phyloP scores from a whole-genome alignment of 495 filamentous ascomycete species.

The Staphylotrichum tortipilum region DNA sequence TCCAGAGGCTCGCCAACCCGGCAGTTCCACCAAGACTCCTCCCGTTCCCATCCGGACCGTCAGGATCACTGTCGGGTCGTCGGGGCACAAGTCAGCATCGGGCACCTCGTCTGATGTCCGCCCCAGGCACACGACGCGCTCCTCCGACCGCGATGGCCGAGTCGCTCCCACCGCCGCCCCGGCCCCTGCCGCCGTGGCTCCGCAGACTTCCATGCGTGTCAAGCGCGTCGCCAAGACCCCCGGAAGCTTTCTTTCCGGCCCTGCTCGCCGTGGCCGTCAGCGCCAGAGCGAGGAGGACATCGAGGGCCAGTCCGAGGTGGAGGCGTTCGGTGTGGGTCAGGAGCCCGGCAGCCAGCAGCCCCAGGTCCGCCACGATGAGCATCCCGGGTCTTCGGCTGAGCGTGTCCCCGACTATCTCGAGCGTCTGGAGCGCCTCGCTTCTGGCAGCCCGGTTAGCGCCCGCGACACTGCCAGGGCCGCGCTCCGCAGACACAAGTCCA shows the following conservation, averaged over 20 bases:
- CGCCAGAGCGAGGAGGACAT: constrained; percentile 68
- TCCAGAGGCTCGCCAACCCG: constrained; percentile 18
- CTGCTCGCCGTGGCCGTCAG: constrained; percentile 61
- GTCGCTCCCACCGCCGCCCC: constrained; percentile 37
- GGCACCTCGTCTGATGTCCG: constrained; percentile 33
- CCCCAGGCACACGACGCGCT: constrained; percentile 25
- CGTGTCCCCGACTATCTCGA: constrained; percentile 30
- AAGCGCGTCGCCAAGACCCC: constrained; percentile 63
- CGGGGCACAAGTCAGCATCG: constrained; percentile 30
- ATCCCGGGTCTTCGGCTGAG: constrained; percentile 30
- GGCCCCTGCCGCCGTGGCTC: constrained; percentile 43
- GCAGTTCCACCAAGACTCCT: constrained; percentile 53
- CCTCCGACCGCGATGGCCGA: constrained; percentile 29
- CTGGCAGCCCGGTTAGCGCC: constrained; percentile 38
- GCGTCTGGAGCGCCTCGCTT: constrained; percentile 32
- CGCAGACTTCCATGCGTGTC: constrained; percentile 62
- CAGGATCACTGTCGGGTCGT: constrained; percentile 45
- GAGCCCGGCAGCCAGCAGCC: constrained; percentile 30
- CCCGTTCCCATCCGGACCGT: constrained; percentile 55
- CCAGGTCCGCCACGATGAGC: constrained; percentile 22
- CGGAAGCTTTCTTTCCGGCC: constrained; percentile 65
- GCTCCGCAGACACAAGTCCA: constrained; percentile 22
- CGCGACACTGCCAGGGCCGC: constrained; percentile 27
- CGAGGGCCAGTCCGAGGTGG: constrained; percentile 30
- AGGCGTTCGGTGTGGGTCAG: constrained; percentile 24